These are phyloP conservation scores for Trichophyton simii DNA, from an alignment of 2,329 filamentous ascomycete genomes.

Conservation along the genomic window DNA sequence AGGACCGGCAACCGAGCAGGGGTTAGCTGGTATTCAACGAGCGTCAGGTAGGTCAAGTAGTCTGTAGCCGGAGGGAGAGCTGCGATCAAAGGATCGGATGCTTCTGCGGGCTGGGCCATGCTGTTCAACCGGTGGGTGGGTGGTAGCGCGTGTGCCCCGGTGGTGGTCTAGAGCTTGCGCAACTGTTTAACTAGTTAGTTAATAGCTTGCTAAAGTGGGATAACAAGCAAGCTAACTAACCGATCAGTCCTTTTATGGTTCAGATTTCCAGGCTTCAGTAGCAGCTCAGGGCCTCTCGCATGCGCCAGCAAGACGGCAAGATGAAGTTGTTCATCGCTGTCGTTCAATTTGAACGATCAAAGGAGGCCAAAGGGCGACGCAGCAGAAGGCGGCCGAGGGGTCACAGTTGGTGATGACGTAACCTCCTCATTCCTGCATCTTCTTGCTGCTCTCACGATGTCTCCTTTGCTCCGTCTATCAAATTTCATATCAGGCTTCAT, in stretches of 20 bases:
- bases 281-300: background rate
- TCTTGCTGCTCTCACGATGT: too few relatives aligned
- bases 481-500: too few relatives aligned
- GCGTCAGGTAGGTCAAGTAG: constrained; percentile 53
- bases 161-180: too few relatives aligned
- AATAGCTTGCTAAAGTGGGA: background rate
- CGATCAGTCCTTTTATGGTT: background rate
- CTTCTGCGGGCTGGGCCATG: constrained; percentile 21
- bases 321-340: too few relatives aligned
- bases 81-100: constrained; percentile 41
- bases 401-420: too few relatives aligned
- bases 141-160: background rate
- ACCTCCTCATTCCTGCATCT: too few relatives aligned
- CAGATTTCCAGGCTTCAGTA: background rate
- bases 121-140: background rate
- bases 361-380: too few relatives aligned
- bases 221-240: too few relatives aligned
- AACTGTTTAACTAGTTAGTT: background rate
- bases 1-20: constrained; percentile 45
- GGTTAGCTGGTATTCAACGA: constrained; percentile 52
- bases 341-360: too few relatives aligned
- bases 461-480: too few relatives aligned
- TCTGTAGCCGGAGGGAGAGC: constrained; percentile 51
- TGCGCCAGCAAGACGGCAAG: too few relatives aligned
- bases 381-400: too few relatives aligned